Evolutionary conservation across 2,329 filamentous ascomycete genomes (phyloP), one percentile per base, ranked within the genome.

Genomic region (Botryotinia globosa): DNA sequence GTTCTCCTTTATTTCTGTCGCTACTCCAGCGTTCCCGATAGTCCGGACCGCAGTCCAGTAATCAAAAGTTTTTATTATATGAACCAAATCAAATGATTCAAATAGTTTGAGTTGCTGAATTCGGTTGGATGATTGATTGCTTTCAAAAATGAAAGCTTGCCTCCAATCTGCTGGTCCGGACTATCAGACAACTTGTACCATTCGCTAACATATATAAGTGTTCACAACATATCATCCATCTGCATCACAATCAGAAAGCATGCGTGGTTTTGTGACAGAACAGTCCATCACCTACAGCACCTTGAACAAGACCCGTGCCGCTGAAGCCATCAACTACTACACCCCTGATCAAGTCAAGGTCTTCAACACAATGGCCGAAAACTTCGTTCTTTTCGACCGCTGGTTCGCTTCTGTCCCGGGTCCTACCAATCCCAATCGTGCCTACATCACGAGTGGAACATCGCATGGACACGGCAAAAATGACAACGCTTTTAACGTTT

Each of bases 291-390:
- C 80, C 8, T 83, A 81, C 75, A 74, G 77, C 6, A 79, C 81
- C 12, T 73, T 81, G 25, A 80, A 83, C 71, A 78, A 80, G 45
- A 78, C 79, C 0, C 80, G 82, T 54, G 83, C 82, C 4, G 82
- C 80, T 8, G 83, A 84, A 73, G 83, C 80, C 18, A 83, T 84
- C 73, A 83, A 83, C 74, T 85, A 84, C 76, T 84, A 84, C 73
- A 81, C 80, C 0, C 81, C 81, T 0, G 80, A 82, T 7, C 81
- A 83, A 72, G 79, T 85, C 29, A 83, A 81, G 2, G 80, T 84
- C 34, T 81, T 84, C 73, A 81, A 78, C 51, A 73, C 80, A 6
- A 80, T 85, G 37, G 83, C 83, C 0, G 78, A 84, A 73, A 84
- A 85, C 72, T 85, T 81, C 64, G 80, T 84, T 2, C 81, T 84